Conservation (phyloP, 1,284 basidiomycete species). For the Gymnopus androsaceus region DNA sequence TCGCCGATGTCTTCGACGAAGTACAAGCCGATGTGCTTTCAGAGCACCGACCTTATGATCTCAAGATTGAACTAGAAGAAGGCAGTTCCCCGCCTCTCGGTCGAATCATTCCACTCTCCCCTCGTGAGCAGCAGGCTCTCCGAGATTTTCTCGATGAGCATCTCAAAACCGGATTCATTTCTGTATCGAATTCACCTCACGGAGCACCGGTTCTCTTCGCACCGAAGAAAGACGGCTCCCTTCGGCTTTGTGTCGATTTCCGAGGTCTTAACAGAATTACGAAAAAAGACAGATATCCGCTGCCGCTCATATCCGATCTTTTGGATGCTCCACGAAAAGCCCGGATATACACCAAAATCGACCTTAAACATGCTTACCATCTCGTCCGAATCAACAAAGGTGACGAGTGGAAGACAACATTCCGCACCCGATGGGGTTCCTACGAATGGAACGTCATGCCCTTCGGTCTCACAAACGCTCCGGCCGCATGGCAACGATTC, state of each 20-base stretch:
- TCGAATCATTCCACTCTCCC: background rate
- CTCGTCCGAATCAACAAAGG: slow-evolving; percentile 26
- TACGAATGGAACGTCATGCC: background rate
- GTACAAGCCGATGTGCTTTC: background rate
- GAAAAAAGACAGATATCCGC: background rate
- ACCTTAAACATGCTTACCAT: slow-evolving; percentile 32
- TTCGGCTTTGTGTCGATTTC: slow-evolving; percentile 9
- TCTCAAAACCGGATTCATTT: background rate
- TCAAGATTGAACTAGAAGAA: slow-evolving; percentile 1
- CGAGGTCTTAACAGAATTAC: slow-evolving; percentile 3
- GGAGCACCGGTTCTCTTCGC: too few species aligned
- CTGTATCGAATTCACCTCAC: background rate
- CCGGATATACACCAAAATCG: slow-evolving; percentile 19
- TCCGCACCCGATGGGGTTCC: background rate
- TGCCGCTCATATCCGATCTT: slow-evolving; percentile 3
- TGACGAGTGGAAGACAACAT: slow-evolving; percentile 29
- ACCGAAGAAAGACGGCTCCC: background rate
- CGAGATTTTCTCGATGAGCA: background rate
- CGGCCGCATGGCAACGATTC: too few species aligned
- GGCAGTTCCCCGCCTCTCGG: background rate
- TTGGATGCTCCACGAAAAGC: background rate
- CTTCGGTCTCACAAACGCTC: background rate
- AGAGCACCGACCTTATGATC: background rate
- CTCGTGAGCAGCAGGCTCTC: background rate
- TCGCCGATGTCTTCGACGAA: background rate